phyloP scores from a whole-genome alignment of 306 rosid genomes.

The Comarum palustre region DNA sequence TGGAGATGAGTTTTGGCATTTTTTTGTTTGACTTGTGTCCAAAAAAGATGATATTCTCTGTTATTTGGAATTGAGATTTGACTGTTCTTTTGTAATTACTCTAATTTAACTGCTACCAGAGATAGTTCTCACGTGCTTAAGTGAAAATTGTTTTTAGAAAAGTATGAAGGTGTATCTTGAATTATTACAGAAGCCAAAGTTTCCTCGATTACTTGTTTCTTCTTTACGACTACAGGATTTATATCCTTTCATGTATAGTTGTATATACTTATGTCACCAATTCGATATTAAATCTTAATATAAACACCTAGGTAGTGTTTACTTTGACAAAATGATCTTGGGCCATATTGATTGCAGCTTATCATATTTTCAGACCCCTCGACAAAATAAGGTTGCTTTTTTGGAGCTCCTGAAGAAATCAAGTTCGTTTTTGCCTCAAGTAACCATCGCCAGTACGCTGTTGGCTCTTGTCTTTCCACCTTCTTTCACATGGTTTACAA shows the following conservation, averaged over 20 bases:
- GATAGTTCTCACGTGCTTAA: not conserved
- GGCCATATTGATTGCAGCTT: conserved; percentile 10
- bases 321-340: not conserved
- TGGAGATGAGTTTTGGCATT: not conserved
- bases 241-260: too few species aligned
- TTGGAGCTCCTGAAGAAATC: conserved; percentile 60
- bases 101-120: not conserved
- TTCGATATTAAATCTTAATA: not conserved
- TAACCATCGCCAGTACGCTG: conserved; percentile 67
- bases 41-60: not conserved
- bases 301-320: not conserved
- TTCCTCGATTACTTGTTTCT: not conserved
- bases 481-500: conserved; percentile 93
- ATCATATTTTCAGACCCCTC: conserved; percentile 34
- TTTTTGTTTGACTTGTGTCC: not conserved
- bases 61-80: not conserved
- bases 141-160: not conserved
- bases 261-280: too few species aligned
- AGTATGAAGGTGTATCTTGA: too few species aligned
- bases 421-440: conserved; percentile 77
- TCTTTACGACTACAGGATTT: too few species aligned
- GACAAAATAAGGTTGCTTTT: conserved; percentile 37
- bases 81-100: not conserved
- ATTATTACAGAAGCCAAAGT: not conserved
- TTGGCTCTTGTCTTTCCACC: conserved; percentile 80